A percentile compares a stretch with the other conserved stretches of the same genome.
phyloP scores from a whole-genome alignment of 352 stramenopile genomes.

The Pythium sukuiense region DNA sequence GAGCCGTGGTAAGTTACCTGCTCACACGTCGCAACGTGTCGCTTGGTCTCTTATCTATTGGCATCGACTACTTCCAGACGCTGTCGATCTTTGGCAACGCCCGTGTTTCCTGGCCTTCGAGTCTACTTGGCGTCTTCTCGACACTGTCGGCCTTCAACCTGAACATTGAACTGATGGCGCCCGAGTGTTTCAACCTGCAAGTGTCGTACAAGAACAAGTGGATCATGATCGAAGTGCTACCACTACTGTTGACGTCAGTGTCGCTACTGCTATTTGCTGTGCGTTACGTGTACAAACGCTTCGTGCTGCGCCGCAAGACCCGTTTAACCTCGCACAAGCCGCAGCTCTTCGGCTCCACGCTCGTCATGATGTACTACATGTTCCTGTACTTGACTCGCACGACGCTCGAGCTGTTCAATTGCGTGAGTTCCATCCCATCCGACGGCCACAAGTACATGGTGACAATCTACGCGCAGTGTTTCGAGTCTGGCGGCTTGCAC shows the following conservation, averaged over 20 bases:
- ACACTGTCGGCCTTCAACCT: constrained; percentile 80
- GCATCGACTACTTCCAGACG: constrained; percentile 87
- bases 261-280: constrained; percentile 49
- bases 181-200: constrained; percentile 75
- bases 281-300: constrained; percentile 62
- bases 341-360: constrained; percentile 64
- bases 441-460: constrained; percentile 78
- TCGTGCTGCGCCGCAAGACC: constrained; percentile 48
- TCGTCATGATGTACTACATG: constrained; percentile 85
- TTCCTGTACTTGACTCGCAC: constrained; percentile 78
- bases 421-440: constrained; percentile 53
- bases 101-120: constrained; percentile 62
- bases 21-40: constrained; percentile 64
- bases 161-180: constrained; percentile 80
- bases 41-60: constrained; percentile 73
- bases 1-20: constrained; percentile 52
- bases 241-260: constrained; percentile 40
- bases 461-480: constrained; percentile 64
- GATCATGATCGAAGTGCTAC: constrained; percentile 60
- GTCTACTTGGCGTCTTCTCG: constrained; percentile 62
- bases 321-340: constrained; percentile 63
- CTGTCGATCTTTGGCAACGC: constrained; percentile 79
- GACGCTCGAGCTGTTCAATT: constrained; percentile 82
- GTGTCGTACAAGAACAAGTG: constrained; percentile 78
- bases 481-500: constrained; percentile 57